Percentiles rank a stretch among this genome's conserved stretches.
Evolutionary conservation across 2,329 filamentous ascomycete genomes (phyloP).

Genomic region (Colletotrichum musicola): DNA sequence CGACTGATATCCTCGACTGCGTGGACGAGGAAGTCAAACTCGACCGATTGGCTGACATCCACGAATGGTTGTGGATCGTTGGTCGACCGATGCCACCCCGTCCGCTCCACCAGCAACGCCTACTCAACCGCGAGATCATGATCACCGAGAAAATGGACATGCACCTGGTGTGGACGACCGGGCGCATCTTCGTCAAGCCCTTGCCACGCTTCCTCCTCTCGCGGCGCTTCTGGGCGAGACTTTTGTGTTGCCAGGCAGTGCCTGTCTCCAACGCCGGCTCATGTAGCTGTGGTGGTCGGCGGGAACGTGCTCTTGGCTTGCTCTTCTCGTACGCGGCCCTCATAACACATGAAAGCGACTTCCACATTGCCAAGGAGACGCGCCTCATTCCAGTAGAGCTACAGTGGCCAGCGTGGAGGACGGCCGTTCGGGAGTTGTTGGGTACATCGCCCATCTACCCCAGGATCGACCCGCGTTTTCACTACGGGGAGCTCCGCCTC

Average conservation of each 20-base stretch:
- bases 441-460: not conserved
- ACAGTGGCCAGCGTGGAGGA: constrained; percentile 53
- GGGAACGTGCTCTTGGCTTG: constrained; percentile 48
- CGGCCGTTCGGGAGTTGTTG: not conserved
- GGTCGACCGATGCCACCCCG: constrained; percentile 42
- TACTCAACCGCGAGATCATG: constrained; percentile 41
- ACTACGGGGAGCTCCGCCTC: not conserved
- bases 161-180: constrained; percentile 43
- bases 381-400: constrained; percentile 51
- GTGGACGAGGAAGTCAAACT: too few species aligned
- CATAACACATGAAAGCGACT: constrained; percentile 54
- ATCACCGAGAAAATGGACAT: constrained; percentile 43
- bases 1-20: too few species aligned
- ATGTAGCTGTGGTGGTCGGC: too few species aligned
- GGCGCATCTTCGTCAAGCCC: constrained; percentile 45
- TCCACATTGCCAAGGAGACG: constrained; percentile 50
- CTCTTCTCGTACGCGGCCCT: constrained; percentile 54
- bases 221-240: constrained; percentile 39
- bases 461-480: not conserved
- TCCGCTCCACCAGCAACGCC: constrained; percentile 42
- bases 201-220: constrained; percentile 47
- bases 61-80: constrained; percentile 42
- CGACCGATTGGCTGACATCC: too few species aligned
- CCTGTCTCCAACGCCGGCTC: too few species aligned
- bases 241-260: too few species aligned